phyloP scores from a whole-genome alignment of 805 yeast species.

The Dipodascopsis uninucleata region DNA sequence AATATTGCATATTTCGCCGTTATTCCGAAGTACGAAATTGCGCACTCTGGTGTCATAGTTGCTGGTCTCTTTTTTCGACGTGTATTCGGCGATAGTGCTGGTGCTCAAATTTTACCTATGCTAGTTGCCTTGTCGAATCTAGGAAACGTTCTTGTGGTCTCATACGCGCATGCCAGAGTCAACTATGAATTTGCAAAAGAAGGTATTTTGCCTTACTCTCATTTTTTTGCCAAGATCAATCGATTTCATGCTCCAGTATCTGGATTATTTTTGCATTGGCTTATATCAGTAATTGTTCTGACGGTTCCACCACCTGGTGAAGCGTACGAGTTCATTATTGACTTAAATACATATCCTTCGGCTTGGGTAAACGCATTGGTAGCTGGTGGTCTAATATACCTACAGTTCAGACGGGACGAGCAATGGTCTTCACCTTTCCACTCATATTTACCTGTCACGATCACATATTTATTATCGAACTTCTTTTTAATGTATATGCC shows the following conservation, averaged over 20 bases:
- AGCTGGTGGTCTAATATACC: conserved; percentile 51
- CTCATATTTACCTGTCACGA: conserved; percentile 19
- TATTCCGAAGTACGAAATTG: conserved; percentile 42
- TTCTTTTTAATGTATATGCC: conserved; percentile 25
- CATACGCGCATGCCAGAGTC: conserved; percentile 58
- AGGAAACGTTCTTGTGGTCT: conserved; percentile 63
- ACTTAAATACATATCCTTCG: conserved; percentile 60
- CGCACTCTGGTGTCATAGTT: conserved; percentile 55
- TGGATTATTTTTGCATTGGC: conserved; percentile 54
- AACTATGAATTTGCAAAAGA: conserved; percentile 56
- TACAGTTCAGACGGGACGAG: conserved; percentile 47
- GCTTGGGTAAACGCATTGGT: conserved; percentile 55
- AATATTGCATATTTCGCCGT: conserved; percentile 56
- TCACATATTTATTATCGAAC: conserved; percentile 18
- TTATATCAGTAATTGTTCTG: conserved; percentile 51
- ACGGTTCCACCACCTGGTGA: conserved; percentile 60
- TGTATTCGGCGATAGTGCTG: conserved; percentile 54
- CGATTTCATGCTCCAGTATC: conserved; percentile 40
- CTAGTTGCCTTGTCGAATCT: conserved; percentile 59
- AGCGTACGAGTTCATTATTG: conserved; percentile 60
- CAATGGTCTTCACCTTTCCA: conserved; percentile 37
- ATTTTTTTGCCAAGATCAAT: conserved; percentile 43
- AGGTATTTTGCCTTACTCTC: conserved; percentile 48
- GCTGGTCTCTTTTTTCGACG: conserved; percentile 60
- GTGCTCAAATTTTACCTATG: conserved; percentile 50